phyloP scores from a whole-genome alignment of 371 early-diverging fungal species.

The Syncephalastrum sp. region DNA sequence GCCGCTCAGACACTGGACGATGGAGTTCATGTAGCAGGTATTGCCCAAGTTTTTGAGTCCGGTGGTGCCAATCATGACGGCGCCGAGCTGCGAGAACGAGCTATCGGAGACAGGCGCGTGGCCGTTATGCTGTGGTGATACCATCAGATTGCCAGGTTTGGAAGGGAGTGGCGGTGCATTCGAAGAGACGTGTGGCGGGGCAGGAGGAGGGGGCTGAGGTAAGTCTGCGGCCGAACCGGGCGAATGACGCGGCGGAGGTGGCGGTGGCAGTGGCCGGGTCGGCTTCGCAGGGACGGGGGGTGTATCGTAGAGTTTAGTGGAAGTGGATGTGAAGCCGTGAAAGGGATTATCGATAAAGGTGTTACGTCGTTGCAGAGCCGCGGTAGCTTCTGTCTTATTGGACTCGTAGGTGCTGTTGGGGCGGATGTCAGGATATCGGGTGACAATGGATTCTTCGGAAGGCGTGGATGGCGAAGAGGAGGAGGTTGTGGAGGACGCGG shows the following conservation, averaged over 20 bases:
- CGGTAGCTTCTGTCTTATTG: slow-evolving; percentile 1
- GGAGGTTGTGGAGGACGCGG: no score
- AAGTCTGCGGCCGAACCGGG: not conserved
- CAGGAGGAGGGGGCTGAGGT: slow-evolving; percentile 4
- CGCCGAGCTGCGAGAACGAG: slow-evolving; percentile 45
- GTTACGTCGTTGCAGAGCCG: slow-evolving; percentile 34
- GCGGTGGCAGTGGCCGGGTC: slow-evolving; percentile 17
- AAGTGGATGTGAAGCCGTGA: slow-evolving; percentile 51
- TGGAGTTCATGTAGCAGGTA: slow-evolving; percentile 98
- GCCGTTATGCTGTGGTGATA: slow-evolving; percentile 10
- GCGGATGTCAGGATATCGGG: slow-evolving; percentile 17
- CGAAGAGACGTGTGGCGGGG: slow-evolving; percentile 1
- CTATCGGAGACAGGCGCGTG: slow-evolving; percentile 26
- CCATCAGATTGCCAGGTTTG: slow-evolving; percentile 13
- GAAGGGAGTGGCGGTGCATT: slow-evolving; percentile 11
- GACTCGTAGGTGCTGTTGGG: slow-evolving; percentile 13
- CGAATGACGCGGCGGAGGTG: slow-evolving; percentile 8
- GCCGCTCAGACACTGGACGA: slow-evolving; percentile 90
- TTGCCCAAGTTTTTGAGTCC: slow-evolving; percentile 97
- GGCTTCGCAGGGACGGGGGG: slow-evolving; percentile 29
- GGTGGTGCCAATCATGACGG: slow-evolving; percentile 59
- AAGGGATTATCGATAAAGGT: slow-evolving; percentile 65
- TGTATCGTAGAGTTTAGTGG: slow-evolving; percentile 16
- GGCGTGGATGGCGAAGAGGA: slow-evolving; percentile 15
- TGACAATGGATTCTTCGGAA: slow-evolving; percentile 14